A percentile compares a stretch with the other conserved stretches of the same genome.
These are phyloP conservation scores for Salix udensis DNA, from an alignment of 345 rosid species.

Conservation along the genomic window DNA sequence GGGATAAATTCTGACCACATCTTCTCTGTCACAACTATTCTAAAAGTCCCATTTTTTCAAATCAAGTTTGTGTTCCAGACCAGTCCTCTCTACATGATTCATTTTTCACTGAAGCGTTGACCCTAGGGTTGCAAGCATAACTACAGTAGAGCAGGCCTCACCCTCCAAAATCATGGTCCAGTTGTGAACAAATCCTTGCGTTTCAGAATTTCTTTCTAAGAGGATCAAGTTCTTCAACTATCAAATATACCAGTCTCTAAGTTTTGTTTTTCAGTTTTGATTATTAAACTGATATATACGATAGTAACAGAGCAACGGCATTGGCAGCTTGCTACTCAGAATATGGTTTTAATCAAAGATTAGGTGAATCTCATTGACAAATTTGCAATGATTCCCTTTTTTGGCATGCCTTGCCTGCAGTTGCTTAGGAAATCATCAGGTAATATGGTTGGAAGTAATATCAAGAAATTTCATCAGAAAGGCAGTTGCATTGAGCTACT, in stretches of 20 bases:
- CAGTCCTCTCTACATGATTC: slow-evolving; percentile 9
- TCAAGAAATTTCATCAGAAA: neutral
- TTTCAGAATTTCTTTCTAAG: neutral
- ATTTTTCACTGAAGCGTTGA: slow-evolving; percentile 17
- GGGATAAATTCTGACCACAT: slow-evolving; percentile 21
- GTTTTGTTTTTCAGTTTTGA: neutral
- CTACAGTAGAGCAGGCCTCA: neutral
- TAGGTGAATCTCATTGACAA: neutral
- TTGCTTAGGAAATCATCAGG: neutral
- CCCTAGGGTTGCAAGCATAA: slow-evolving; percentile 12
- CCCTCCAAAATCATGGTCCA: neutral
- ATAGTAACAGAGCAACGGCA: neutral
- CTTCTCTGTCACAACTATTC: slow-evolving; percentile 18
- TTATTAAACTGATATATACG: neutral
- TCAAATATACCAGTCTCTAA: neutral
- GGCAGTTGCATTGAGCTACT: neutral
- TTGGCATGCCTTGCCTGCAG: neutral
- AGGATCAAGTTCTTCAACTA: neutral
- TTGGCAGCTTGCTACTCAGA: neutral
- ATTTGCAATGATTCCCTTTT: neutral
- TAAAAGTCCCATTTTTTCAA: slow-evolving; percentile 8
- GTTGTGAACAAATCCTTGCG: neutral
- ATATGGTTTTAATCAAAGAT: neutral
- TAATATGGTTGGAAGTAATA: neutral
- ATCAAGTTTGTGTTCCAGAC: slow-evolving; percentile 1